A percentile compares a stretch with the other conserved stretches of the same genome.
These are phyloP conservation scores for Paecilomyces formosus DNA, from an alignment of 2,329 filamentous ascomycete species.

Conservation along the genomic window DNA sequence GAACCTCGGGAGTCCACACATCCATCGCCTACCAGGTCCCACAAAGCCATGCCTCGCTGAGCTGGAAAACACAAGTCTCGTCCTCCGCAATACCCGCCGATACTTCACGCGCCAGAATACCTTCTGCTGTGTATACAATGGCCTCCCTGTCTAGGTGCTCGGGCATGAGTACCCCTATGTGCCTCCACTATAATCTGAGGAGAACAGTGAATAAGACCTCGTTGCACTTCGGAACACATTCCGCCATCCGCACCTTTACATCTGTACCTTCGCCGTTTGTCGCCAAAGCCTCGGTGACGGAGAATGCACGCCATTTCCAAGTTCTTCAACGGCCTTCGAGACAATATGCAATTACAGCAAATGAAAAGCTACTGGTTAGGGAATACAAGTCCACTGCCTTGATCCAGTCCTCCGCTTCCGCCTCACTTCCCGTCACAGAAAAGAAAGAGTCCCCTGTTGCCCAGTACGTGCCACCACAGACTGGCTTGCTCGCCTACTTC, in stretches of 20 bases:
- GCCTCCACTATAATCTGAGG: background rate
- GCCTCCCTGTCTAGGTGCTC: background rate
- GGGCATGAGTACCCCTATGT: background rate
- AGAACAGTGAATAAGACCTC: background rate
- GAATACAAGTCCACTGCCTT: background rate
- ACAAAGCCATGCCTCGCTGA: background rate
- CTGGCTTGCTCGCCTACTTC: constrained; percentile 38
- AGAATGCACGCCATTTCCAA: background rate
- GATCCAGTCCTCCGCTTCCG: background rate
- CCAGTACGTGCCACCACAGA: constrained; percentile 39
- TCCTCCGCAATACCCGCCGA: background rate
- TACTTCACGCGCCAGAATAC: background rate
- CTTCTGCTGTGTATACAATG: background rate
- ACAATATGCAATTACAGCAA: background rate
- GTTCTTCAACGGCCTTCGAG: background rate
- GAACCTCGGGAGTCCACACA: background rate
- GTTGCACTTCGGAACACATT: background rate
- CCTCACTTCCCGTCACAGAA: constrained; percentile 1
- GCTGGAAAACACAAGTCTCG: background rate
- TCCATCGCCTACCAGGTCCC: background rate
- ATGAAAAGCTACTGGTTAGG: background rate
- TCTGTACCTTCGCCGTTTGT: background rate
- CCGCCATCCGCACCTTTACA: background rate
- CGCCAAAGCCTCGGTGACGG: background rate
- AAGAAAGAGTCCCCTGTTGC: constrained; percentile 3